A percentile compares a stretch with the other conserved stretches of the same genome.
Evolutionary conservation across 495 filamentous ascomycete genomes (phyloP).

Genomic region (Aspergillus conjunctus): DNA sequence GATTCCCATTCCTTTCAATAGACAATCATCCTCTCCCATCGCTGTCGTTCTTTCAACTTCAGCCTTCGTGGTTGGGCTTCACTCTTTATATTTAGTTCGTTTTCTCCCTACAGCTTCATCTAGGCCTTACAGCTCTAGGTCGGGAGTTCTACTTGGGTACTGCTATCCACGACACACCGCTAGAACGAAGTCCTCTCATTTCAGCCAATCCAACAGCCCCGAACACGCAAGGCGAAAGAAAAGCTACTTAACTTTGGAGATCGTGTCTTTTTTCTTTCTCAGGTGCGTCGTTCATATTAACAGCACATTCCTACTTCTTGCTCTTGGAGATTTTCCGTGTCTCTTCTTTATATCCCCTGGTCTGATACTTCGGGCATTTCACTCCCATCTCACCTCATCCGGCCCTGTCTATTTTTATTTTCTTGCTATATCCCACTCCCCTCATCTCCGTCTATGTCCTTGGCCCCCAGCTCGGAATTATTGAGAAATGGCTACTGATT

Average conservation of each 20-base stretch:
- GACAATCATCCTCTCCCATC: background rate
- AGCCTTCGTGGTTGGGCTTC: background rate
- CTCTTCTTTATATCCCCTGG: background rate
- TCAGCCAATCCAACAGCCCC: background rate
- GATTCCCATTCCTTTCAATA: too few relatives aligned
- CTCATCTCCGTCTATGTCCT: background rate
- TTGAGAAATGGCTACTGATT: slow-evolving; percentile 12
- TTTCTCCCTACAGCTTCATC: slow-evolving; percentile 2
- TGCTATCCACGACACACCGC: background rate
- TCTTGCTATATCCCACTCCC: slow-evolving; percentile 1
- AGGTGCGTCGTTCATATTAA: slow-evolving; percentile 8
- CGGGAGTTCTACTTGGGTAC: background rate
- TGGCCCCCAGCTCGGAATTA: background rate
- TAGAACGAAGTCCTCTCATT: background rate
- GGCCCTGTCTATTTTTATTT: background rate
- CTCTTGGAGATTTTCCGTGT: background rate
- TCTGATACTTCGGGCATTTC: too few relatives aligned
- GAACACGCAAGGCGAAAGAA: background rate
- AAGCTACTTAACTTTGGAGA: background rate
- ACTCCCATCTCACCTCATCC: too few relatives aligned
- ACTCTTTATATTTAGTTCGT: background rate
- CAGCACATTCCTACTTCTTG: background rate
- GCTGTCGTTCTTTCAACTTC: background rate
- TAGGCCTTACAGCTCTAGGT: background rate
- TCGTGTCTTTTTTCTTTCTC: background rate